Conservation (phyloP, 495 filamentous ascomycete species). For the Aspergillus egyptiacus region DNA sequence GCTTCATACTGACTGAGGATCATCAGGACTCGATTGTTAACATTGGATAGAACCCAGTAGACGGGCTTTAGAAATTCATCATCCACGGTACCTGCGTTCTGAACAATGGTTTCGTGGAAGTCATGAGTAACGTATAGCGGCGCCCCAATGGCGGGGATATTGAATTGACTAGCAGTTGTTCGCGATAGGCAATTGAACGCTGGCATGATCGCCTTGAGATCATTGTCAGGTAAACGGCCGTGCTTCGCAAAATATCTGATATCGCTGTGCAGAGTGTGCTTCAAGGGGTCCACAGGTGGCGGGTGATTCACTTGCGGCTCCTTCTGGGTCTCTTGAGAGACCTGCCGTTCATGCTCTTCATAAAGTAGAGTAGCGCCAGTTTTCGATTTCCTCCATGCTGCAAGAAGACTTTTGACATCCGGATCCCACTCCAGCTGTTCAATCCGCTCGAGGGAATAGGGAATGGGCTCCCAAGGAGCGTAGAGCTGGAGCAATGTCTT, state of each 20-base stretch:
- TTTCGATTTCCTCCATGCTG: not conserved
- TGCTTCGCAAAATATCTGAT: not conserved
- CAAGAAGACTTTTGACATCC: conserved; percentile 1
- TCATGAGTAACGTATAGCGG: not conserved
- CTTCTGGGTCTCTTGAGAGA: conserved; percentile 53
- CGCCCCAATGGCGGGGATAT: not conserved
- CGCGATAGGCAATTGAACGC: not conserved
- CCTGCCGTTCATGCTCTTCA: conserved; percentile 62
- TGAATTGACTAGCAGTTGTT: not conserved
- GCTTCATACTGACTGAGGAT: conserved; percentile 58
- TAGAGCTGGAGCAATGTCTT: conserved; percentile 14
- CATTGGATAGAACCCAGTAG: conserved; percentile 50
- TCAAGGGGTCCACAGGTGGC: conserved; percentile 20
- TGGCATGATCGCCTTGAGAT: not conserved
- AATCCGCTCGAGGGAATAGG: not conserved
- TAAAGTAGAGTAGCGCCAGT: conserved; percentile 34
- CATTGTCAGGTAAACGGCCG: not conserved
- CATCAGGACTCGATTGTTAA: conserved; percentile 26
- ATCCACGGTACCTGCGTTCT: not conserved
- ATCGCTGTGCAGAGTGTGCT: conserved; percentile 35
- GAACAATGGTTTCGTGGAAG: not conserved
- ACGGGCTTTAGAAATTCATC: conserved; percentile 43
- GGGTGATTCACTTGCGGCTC: conserved; percentile 51
- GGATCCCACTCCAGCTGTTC: not conserved
- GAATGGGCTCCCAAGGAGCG: conserved; percentile 2